These are phyloP conservation scores for Metarhizium sp. DNA, from an alignment of 2,329 filamentous ascomycete genomes.

Conservation along the genomic window DNA sequence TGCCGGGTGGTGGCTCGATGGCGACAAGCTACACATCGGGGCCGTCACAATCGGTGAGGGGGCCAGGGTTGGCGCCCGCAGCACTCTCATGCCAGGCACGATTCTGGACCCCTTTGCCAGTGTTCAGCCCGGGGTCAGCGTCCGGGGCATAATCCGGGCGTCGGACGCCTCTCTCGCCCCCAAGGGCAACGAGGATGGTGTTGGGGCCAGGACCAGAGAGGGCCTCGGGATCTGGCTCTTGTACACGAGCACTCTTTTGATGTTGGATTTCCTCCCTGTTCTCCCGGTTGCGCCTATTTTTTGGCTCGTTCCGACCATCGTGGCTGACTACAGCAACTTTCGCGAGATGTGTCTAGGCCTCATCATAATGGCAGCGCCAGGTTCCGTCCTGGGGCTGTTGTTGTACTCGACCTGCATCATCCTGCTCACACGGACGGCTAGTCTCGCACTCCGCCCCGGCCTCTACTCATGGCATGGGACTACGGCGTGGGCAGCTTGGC, in stretches of 20 bases:
- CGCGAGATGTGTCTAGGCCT: constrained; percentile 2
- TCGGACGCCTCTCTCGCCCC: background rate
- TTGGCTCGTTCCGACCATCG: constrained; percentile 7
- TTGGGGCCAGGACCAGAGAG: background rate
- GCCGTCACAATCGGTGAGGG: constrained; percentile 9
- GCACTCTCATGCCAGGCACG: constrained; percentile 10
- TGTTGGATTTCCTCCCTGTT: constrained; percentile 9
- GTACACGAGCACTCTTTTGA: constrained; percentile 7
- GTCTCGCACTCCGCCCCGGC: constrained; percentile 8
- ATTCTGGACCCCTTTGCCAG: constrained; percentile 9
- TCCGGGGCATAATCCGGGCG: constrained; percentile 7
- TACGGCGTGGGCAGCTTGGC: constrained; percentile 12
- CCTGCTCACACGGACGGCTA: constrained; percentile 6
- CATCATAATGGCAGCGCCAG: constrained; percentile 6
- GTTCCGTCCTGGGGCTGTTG: constrained; percentile 6
- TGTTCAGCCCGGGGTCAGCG: constrained; percentile 8
- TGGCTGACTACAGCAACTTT: constrained; percentile 8
- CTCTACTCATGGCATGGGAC: constrained; percentile 12
- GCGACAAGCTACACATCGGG: constrained; percentile 12
- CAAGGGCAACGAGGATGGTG: background rate
- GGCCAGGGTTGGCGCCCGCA: constrained; percentile 11
- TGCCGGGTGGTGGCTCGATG: constrained; percentile 14
- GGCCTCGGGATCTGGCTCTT: constrained; percentile 4
- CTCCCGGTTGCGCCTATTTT: constrained; percentile 6
- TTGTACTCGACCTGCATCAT: constrained; percentile 1